A percentile compares a stretch with the other conserved stretches of the same genome.
phyloP scores from a whole-genome alignment of 768 basidiomycete species.

The Suillus spraguei region DNA sequence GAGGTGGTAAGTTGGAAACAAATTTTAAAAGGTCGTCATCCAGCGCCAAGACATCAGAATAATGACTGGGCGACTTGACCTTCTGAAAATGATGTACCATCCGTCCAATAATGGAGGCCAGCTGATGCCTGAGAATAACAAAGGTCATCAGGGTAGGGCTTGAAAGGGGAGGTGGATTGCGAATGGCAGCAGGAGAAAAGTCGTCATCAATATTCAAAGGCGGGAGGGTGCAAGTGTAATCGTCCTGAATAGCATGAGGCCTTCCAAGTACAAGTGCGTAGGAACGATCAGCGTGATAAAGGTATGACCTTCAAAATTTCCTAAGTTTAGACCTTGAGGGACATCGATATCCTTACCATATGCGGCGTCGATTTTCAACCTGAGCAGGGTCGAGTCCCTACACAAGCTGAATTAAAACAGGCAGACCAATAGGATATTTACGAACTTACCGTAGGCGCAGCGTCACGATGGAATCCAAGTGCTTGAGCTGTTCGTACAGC shows the following conservation, averaged over 20 bases:
- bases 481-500: slow-evolving; percentile 93
- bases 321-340: slow-evolving; percentile 8
- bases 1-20: slow-evolving; percentile 73
- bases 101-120: slow-evolving; percentile 84
- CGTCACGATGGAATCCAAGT: slow-evolving; percentile 90
- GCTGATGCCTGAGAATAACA: slow-evolving; percentile 80
- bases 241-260: slow-evolving; percentile 87
- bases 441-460: slow-evolving; percentile 70
- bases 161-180: slow-evolving; percentile 58
- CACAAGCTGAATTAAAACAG: slow-evolving; percentile 14
- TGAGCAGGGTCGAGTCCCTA: slow-evolving; percentile 75
- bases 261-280: slow-evolving; percentile 91
- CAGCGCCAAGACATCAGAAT: slow-evolving; percentile 77
- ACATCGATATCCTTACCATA: slow-evolving; percentile 60
- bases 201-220: slow-evolving; percentile 77
- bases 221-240: slow-evolving; percentile 80
- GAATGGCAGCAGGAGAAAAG: slow-evolving; percentile 43
- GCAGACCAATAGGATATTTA: background rate
- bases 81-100: slow-evolving; percentile 95
- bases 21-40: slow-evolving; percentile 86
- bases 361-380: slow-evolving; percentile 86
- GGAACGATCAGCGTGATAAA: slow-evolving; percentile 93
- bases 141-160: slow-evolving; percentile 86
- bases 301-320: slow-evolving; percentile 63
- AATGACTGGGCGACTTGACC: slow-evolving; percentile 74